Base-by-base conservation (phyloP, 2,329 filamentous ascomycete species). In the Pestalotiopsis sp. region DNA sequence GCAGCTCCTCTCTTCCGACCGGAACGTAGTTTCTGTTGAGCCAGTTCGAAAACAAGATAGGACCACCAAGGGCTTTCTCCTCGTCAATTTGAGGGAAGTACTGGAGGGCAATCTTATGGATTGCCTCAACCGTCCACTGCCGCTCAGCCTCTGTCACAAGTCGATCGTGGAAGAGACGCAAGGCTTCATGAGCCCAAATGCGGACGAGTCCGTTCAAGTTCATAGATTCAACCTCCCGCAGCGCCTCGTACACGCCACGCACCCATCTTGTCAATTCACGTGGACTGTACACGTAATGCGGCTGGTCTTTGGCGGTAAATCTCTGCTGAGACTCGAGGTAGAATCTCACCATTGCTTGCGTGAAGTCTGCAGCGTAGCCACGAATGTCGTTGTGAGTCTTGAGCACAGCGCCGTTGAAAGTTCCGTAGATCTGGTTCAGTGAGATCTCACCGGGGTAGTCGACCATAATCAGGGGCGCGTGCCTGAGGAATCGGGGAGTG, bases 41-140 rank as follows among this genome's bases (percentile, higher is more conserved):
- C 96, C 96, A 99, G 82, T 99, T 99, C 6, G 97, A 99, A 86
- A 97, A 99, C 67, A 99, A 84, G 66, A 99, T 98, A 0, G 96
- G 97, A 0, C 94, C 94, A 71, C 93, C 92, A 38, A 99, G 88
- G 61, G 96, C 94, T 79, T 94, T 92, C 57, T 92, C 86, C 73
- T 98, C 92, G 70, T 99, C 93, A 69, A 99, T 93, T n/a, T 90
- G 97, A 0, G 96, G 96, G 87, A 99, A 99, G 77, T 92, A 90
- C 69, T 98, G 92, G 56, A 96, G 81, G 0, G 96, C 96, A 74
- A 98, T 95, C 60, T 93, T 89, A 66, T 89, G 90, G 55, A 98
- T 92, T 13, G 92, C 90, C 70, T 97, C 93, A 52, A 96, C 92
- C 0, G 96, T 99, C 96, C 96, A 99, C 74, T 92, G 89, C 66